phyloP scores from a whole-genome alignment of 1,284 basidiomycete genomes.

The Marasmius tenuissimus region DNA sequence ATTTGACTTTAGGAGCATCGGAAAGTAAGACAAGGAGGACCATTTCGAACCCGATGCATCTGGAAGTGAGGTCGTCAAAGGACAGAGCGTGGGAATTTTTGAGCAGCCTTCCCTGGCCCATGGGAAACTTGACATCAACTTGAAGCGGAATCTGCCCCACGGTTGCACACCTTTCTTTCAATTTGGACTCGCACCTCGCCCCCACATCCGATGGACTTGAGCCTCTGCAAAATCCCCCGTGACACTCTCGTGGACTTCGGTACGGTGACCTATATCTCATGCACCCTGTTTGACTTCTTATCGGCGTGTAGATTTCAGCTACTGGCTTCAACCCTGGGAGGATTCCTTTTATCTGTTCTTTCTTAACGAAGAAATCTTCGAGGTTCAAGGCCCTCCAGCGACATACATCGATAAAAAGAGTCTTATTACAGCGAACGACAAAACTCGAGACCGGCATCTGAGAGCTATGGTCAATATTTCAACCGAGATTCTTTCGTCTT shows the following conservation, averaged over 20 bases:
- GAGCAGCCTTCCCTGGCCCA: neutral
- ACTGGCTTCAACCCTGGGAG: neutral
- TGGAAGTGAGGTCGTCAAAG: too few species aligned
- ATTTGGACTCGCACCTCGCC: conserved; percentile 3
- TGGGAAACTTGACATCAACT: neutral
- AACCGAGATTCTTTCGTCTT: neutral
- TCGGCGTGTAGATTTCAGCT: neutral
- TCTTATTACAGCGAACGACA: conserved; percentile 4
- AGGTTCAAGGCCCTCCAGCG: conserved; percentile 38
- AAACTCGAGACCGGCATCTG: conserved; percentile 8
- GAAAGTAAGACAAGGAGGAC: too few species aligned
- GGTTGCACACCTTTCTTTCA: neutral
- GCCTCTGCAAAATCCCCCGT: neutral
- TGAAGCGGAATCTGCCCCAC: neutral
- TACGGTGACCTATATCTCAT: neutral
- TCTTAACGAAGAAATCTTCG: conserved; percentile 34
- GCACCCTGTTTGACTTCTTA: neutral
- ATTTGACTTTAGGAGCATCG: too few species aligned
- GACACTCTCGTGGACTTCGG: neutral
- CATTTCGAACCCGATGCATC: too few species aligned
- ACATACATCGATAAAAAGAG: conserved; percentile 13
- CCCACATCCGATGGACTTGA: neutral
- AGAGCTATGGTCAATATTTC: neutral
- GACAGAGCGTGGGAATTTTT: too few species aligned
- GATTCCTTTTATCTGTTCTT: conserved; percentile 20